A percentile compares a stretch with the other conserved stretches of the same genome.
phyloP scores from a whole-genome alignment of 495 filamentous ascomycete species.

The Talaromyces borbonicus region DNA sequence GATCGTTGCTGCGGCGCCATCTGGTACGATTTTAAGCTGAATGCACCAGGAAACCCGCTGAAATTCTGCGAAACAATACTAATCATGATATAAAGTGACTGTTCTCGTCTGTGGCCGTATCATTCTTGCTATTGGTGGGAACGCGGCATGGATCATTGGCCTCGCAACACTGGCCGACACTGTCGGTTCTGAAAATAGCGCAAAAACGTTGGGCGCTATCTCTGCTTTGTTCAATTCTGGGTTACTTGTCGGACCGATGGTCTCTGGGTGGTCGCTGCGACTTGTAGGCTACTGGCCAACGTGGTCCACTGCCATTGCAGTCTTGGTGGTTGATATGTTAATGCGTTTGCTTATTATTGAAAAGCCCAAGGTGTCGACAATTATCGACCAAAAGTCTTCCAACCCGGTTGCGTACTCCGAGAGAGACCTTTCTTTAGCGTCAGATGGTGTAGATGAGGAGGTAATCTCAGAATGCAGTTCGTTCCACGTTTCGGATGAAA shows the following conservation, averaged over 20 bases:
- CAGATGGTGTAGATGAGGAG: neutral
- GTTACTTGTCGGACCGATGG: constrained; percentile 15
- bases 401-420: neutral
- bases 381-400: neutral
- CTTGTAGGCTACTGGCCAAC: constrained; percentile 23
- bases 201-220: constrained; percentile 17
- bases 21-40: neutral
- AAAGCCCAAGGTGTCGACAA: constrained; percentile 8
- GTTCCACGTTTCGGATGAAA: too few relatives aligned
- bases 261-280: constrained; percentile 16
- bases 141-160: constrained; percentile 21
- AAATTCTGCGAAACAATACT: neutral
- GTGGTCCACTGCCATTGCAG: constrained; percentile 14
- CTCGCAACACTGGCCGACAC: constrained; percentile 20
- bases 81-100: constrained; percentile 12
- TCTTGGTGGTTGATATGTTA: constrained; percentile 19
- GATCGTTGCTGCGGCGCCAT: constrained; percentile 11
- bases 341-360: constrained; percentile 26
- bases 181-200: constrained; percentile 19
- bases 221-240: constrained; percentile 13
- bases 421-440: neutral
- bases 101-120: constrained; percentile 19
- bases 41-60: neutral
- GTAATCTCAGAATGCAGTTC: neutral
- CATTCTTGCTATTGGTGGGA: constrained; percentile 20